Percentiles rank a stretch among this genome's conserved stretches.
Conservation (phyloP, 2,329 filamentous ascomycete genomes). For the Xylariaceae sp. region DNA sequence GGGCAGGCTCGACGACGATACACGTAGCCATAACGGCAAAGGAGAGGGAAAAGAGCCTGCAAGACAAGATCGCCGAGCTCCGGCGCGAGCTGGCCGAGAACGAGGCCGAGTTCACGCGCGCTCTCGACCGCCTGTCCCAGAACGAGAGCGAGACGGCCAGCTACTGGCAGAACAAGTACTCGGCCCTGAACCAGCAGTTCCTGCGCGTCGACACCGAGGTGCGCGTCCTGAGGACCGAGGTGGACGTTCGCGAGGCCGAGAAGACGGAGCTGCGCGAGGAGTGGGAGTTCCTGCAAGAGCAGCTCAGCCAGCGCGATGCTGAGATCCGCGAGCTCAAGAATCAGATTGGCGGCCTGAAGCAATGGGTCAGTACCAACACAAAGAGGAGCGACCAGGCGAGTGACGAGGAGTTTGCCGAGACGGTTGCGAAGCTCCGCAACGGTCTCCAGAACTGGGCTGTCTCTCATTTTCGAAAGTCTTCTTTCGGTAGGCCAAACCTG, state of each 20-base stretch:
- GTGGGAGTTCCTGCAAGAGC: conserved; percentile 42
- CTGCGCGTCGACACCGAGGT: conserved; percentile 49
- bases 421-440: conserved; percentile 57
- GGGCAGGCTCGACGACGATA: too few relatives aligned
- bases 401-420: conserved; percentile 61
- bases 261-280: conserved; percentile 45
- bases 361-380: conserved; percentile 64
- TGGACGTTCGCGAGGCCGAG: conserved; percentile 43
- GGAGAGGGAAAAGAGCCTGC: conserved; percentile 27
- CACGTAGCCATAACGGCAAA: too few relatives aligned
- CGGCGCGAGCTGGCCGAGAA: conserved; percentile 48
- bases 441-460: conserved; percentile 71
- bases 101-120: conserved; percentile 48
- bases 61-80: conserved; percentile 47
- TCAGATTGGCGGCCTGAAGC: conserved; percentile 64
- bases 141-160: conserved; percentile 50
- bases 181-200: conserved; percentile 46
- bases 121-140: conserved; percentile 48
- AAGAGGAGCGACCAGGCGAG: conserved; percentile 55
- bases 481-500: conserved; percentile 42
- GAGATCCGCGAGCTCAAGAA: conserved; percentile 49
- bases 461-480: conserved; percentile 59
- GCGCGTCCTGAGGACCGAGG: conserved; percentile 44
- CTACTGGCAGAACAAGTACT: conserved; percentile 55
- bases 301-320: conserved; percentile 47